Evolutionary conservation across 805 yeast genomes (phyloP).

Genomic region (Isabelozyma pseudorhagii): DNA sequence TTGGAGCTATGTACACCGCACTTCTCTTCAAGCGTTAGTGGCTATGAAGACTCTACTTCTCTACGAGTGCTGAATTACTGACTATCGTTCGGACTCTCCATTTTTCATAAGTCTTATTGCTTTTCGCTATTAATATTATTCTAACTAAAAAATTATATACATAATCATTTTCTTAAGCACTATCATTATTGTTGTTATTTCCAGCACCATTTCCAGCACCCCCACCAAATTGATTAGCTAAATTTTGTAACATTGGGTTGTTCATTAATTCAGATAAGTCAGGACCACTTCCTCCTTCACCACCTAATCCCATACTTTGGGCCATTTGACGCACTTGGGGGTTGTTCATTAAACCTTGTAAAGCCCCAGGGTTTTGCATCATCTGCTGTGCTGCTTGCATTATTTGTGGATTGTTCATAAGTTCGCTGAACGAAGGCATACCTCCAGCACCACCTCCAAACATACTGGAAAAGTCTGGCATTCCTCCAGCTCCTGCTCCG

Average conservation of each 20-base stretch:
- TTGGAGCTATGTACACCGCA: neutral
- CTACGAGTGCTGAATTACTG: no score
- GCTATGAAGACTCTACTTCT: no score
- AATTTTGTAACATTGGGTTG: conserved; percentile 71
- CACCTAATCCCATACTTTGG: conserved; percentile 65
- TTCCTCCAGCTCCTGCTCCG: conserved; percentile 46
- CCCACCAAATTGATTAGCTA: conserved; percentile 73
- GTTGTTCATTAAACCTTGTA: conserved; percentile 71
- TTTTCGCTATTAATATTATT: neutral
- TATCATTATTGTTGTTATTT: conserved; percentile 1
- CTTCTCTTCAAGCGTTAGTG: no score
- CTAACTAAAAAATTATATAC: neutral
- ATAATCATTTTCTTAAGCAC: neutral
- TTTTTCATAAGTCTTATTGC: no score
- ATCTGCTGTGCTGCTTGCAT: conserved; percentile 85
- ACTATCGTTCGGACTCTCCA: no score
- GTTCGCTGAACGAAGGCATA: conserved; percentile 60
- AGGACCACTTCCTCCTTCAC: conserved; percentile 46
- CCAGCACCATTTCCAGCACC: conserved; percentile 1
- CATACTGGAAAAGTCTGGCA: conserved; percentile 76
- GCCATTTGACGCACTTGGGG: conserved; percentile 87
- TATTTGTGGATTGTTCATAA: conserved; percentile 88
- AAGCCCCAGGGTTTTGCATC: conserved; percentile 82
- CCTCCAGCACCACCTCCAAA: conserved; percentile 51
- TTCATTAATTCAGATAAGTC: conserved; percentile 69